Evolutionary conservation across 768 basidiomycete species (phyloP).

Genomic region (Pulveroboletus sp.): DNA sequence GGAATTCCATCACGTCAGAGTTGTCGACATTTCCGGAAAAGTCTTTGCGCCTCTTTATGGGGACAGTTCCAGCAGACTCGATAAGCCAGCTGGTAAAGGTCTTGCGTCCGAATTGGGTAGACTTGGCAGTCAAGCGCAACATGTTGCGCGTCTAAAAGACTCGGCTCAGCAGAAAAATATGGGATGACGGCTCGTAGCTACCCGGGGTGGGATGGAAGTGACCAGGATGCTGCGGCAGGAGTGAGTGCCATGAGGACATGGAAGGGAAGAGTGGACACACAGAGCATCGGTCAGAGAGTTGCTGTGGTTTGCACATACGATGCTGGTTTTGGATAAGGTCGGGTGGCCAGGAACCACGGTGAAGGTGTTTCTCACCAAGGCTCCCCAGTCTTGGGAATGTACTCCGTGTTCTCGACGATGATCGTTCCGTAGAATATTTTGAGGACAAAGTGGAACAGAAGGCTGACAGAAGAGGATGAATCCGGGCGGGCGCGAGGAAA

Average conservation of each 20-base stretch:
- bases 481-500: not conserved
- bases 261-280: constrained; percentile 39
- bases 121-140: constrained; percentile 82
- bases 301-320: constrained; percentile 83
- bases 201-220: constrained; percentile 67
- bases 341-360: not conserved
- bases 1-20: constrained; percentile 57
- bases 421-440: constrained; percentile 90
- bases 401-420: constrained; percentile 72
- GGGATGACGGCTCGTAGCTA: constrained; percentile 26
- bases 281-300: constrained; percentile 85
- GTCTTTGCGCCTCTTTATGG: constrained; percentile 76
- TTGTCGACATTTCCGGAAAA: constrained; percentile 59
- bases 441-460: constrained; percentile 77
- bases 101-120: constrained; percentile 76
- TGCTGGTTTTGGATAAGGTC: constrained; percentile 43
- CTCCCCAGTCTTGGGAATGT: constrained; percentile 66
- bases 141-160: constrained; percentile 62
- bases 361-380: constrained; percentile 54
- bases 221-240: constrained; percentile 54
- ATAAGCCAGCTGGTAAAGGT: constrained; percentile 92
- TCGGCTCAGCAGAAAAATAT: constrained; percentile 4
- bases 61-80: constrained; percentile 83
- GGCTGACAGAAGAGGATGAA: constrained; percentile 34
- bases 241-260: not conserved